Evolutionary conservation across 2,329 filamentous ascomycete species (phyloP).

Genomic region (Colletotrichum gigasporum): DNA sequence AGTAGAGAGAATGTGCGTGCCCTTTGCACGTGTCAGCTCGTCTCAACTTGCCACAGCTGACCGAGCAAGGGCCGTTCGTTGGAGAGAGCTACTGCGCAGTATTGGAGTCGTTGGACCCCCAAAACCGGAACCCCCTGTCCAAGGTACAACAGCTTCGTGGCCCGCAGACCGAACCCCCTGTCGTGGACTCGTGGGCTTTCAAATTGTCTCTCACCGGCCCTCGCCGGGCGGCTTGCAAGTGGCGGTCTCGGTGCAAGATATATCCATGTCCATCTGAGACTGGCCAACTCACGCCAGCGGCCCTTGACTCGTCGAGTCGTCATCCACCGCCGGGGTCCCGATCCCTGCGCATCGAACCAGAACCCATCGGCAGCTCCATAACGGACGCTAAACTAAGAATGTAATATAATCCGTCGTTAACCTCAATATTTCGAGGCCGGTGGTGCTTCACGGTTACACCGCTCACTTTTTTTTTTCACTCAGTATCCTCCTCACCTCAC

Average conservation of each 20-base stretch:
- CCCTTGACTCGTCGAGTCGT: conserved; percentile 30
- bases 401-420: conserved; percentile 28
- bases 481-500: neutral
- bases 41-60: conserved; percentile 15
- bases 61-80: neutral
- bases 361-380: conserved; percentile 4
- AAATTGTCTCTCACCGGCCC: conserved; percentile 10
- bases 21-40: conserved; percentile 23
- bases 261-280: conserved; percentile 29
- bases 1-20: no score
- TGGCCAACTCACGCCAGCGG: conserved; percentile 8
- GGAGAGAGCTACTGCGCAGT: no score
- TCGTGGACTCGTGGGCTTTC: no score
- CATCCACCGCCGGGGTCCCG: neutral
- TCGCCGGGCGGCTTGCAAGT: conserved; percentile 12
- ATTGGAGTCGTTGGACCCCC: no score
- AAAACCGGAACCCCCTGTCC: neutral
- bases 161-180: no score
- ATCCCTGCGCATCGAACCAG: conserved; percentile 21
- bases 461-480: neutral
- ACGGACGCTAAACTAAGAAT: conserved; percentile 27
- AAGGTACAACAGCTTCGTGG: no score
- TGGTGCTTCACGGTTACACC: neutral
- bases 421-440: conserved; percentile 15
- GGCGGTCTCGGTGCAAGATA: conserved; percentile 6